Evolutionary conservation across 2,329 filamentous ascomycete genomes (phyloP), one percentile per base, ranked within the genome.

Genomic region (Lithohypha guttulata): DNA sequence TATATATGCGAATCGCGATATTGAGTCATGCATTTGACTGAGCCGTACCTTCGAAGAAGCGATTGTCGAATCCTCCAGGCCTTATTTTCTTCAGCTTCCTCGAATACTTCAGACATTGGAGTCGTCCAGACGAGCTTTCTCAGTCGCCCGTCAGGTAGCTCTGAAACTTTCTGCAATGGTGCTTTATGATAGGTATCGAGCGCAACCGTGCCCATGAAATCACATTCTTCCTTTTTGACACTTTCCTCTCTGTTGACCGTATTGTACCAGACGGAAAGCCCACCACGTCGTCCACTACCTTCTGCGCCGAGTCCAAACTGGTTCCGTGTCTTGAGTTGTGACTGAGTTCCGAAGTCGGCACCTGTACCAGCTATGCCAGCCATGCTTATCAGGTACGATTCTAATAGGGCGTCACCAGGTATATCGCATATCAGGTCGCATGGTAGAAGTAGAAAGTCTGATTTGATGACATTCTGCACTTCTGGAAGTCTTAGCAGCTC

Each of bases 1-100:
- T 98, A 98, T 42, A 96, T 81, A 56, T 96, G 89, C 0, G 89
- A 84, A 57, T 96, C 89, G 28, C 91, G 76, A 57, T 93, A 81
- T 3, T 79, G 84, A 10, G 79, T 89, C 43, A 87, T 70, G 70
- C 95, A 81, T 51, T 80, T 80, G 28, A 93, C 69, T 22, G 77
- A 75, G 7, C 84, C 77, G 53, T 93, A 79, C 48, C 75, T 76
- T 42, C 77, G 73, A 9, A 95, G 65, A 20, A 95, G 69, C 3
- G 78, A 77, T 53, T 89, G 81, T 2, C 89, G 77, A 29, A 93
- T 62, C 1, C 83, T 77, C 32, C 87, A 69, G 9, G 73, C 71
- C 26, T 65, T 55, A 19, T 59, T 59, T 27, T 81, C 78, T 51
- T 89, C 84, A 26, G 77, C 77, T 21, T 84, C 72, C 52, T 95